Evolutionary conservation across 768 basidiomycete genomes (phyloP), one percentile per base, ranked within the genome.

Genomic region (Lactifluus rugatus): DNA sequence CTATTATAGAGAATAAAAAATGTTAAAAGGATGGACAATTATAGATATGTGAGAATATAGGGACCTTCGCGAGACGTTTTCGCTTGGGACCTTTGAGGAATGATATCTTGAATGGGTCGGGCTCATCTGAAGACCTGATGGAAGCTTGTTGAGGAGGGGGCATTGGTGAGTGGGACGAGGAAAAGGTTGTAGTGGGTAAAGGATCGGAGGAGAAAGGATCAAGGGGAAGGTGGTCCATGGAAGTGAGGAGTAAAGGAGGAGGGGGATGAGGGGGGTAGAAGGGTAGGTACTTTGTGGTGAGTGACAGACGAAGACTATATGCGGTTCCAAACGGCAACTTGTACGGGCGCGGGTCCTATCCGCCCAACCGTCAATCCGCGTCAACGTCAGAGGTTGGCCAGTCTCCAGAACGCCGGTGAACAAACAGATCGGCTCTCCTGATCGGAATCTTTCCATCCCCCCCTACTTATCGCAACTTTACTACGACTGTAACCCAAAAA

Each of bases 31-130:
- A 25, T 28, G 42, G 57, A 56, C 37, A 50, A 37, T 16, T 32
- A 17, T 9, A 10, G 50, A 9, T 17, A 52, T 32, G 51, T 31
- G 28, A 48, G 6, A 16, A 19, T 31, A 57, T 44, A 34, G 25
- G 13, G 11, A 76, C 78, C 75, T 80, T 80, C 59, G 77, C 76
- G 9, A 80, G 72, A 6, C 78, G 77, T 60, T 80, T 80, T 45
- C 78, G 75, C 65, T 81, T 80, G n/a, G 73, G 74, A 41, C 74
- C 75, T 60, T 78, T 80, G 67, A 77, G 73, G 64, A 78, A 76
- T n/a, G 76, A 71, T 59, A 74, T 68, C 53, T 65, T 68, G 42
- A 69, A 55, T 36, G 72, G 71, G 23, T 70, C 73, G 17, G 67
- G 70, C 6, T 60, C 49, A n/a, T 67, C 69, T 0, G 62, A 56